Evolutionary conservation across 768 basidiomycete genomes (phyloP), one percentile per base, ranked within the genome.

Genomic region (Hypholoma sublateritium): DNA sequence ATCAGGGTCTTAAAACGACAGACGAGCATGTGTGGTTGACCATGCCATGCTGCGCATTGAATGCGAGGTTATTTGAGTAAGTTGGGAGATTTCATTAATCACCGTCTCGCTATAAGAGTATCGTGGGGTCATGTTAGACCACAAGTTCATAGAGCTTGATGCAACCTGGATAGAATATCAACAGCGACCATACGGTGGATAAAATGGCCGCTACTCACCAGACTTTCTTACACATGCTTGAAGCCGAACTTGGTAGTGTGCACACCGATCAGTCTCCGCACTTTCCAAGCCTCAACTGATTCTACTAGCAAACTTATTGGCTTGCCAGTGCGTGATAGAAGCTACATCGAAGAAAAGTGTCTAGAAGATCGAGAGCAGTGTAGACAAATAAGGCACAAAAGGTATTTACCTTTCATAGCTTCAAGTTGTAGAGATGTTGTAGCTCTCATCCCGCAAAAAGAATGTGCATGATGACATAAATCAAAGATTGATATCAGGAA

Each of bases 41-140:
- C 21, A 48, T 17, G 28, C 16, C 41, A 35, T 34, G 19, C 16
- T 16, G 34, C 17, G 47, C 25, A n/a, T 17, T 11, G 25, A 17
- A 8, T 44, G 22, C 50, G 19, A 7, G 43, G 57, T 74, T 36
- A 87, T 89, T 71, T 88, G 89, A 34, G 85, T 82, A 52, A 84
- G 69, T 37, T 85, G 87, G 39, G 84, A 87, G 24, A 91, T 88
- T 61, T 91, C 87, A 67, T 83, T 87, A 57, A 91, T 91, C 89
- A 91, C 87, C 1, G 87, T 90, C 68, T 89, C 87, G 66, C 88
- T 88, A 65, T 89, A 89, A 43, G 88, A 87, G 66, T 89, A 90
- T 87, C 88, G 89, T 3, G 88, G 88, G 61, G 28, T 32, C 28
- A 32, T 32, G 9, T n/a, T 88, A 89, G 3, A 88, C 85, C 80